Base-by-base conservation (phyloP, 116 monocot genomes). In the Zostera marina region DNA sequence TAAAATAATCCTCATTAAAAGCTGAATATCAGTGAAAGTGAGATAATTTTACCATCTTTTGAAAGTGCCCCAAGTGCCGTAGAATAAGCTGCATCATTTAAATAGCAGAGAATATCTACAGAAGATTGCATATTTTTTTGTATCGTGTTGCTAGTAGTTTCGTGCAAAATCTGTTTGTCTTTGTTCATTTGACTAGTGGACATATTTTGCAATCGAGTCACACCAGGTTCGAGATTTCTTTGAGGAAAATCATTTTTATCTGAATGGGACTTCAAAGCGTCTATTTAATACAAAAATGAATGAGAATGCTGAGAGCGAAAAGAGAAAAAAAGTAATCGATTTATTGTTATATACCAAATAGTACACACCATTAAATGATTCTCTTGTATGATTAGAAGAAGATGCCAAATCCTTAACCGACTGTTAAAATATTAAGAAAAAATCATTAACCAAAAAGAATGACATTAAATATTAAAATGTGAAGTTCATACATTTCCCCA, bases 171-270 rank as follows among this genome's bases (percentile, higher is more conserved):
- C 23, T 25, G 32, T 47, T 39, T 25, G 60, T 60, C 53, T 58
- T 60, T 54, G 47, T 77, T 59, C 22, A 61, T 65, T 23, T 68
- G 56, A 60, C 48, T 64, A 60, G 59, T 10, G 19, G 72, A 47
- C 8, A 32, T 23, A 55, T 25, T 52, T 64, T 38, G 74, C 19
- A 66, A 73, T 40, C 67, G 71, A 62, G 82, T 75, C 2, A 81
- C 82, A 45, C 78, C 85, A 25, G 74, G 76, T 74, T 90, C 70
- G n/a, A 85, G 42, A 6, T 83, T 71, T 54, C 80, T 82, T 26
- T 52, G 70, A 54, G 83, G 49, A 55, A 89, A 83, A 68, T 77
- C 75, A 68, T 60, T 65, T 52, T 80, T 74, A 83, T 78, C 98
- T 82, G 74, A 63, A 63, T 58, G 41, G 63, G 40, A 65, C 44